Base-by-base conservation (phyloP, 805 yeast species). In the Zygosaccharomyces siamensis region DNA sequence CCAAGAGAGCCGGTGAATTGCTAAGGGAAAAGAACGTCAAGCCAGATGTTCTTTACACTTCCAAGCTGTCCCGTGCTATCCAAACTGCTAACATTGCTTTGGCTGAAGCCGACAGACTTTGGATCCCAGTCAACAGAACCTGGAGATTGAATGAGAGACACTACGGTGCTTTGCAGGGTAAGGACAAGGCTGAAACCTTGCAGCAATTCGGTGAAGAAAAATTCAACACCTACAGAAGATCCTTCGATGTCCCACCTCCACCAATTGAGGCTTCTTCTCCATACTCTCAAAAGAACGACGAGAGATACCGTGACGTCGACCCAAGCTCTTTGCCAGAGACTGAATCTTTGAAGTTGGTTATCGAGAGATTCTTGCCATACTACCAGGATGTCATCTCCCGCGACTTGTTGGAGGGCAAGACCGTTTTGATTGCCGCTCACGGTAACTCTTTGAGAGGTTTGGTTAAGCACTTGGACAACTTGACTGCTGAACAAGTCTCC, bases 111-210 rank as follows among this genome's bases (percentile, higher is more conserved):
- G 97, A 89, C 74, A 87, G 89, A 70, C 75, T 88, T 61, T 90
- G 82, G 80, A 80, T 90, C 60, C 96, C 95, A 67, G 95, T 86
- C 64, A 81, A 84, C 73, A 87, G 97, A 80, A 80, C 92, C 48
- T 92, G 97, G 97, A 86, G 97, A 81, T 81, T 90, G 72, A 90
- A 90, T 78, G 98, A 90, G 79, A 93, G 98, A 81, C 97, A 90
- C 76, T 90, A 90, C 78, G 98, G 98, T 81, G 97, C 89, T 62
- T 81, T 90, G 67, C 97, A 92, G 78, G 98, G 98, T 73, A 89
- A 92, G 79, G 95, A 92, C 80, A 90, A 90, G 79, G 97, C 97
- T 62, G 90, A 79, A 64, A 86, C 96, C 60, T 80, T 89, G 68
- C 90, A 81, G 66, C 72, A 80, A 64, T 90, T 80, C 76, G 98